Base-by-base conservation (phyloP, 1,139 yeast species). In the Barnettozyma hawaiiensis region DNA sequence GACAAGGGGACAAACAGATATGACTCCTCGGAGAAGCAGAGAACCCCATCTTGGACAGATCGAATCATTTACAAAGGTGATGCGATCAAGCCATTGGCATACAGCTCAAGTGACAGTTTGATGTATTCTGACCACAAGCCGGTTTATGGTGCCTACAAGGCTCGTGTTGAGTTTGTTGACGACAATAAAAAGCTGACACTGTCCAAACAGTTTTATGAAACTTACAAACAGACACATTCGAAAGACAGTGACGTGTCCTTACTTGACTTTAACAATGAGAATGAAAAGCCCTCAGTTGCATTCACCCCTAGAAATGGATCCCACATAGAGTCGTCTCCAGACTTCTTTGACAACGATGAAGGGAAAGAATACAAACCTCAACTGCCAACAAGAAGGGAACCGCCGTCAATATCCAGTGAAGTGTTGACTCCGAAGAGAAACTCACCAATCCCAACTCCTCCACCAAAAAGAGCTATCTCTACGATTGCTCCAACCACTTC, bases 31-130 rank as follows among this genome's bases (percentile, higher is more conserved):
- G 97, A 90, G 58, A 92, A 92, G 62, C 92, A 84, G 54, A 75
- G 98, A 53, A 79, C 87, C 1, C 98, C 98, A 1, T 92, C 97
- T 0, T 92, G 98, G 98, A 90, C 97, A 8, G 98, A 92, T 62
- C 71, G 97, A 60, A 78, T 87, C 35, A 71, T 89, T 42, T 85
- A 73, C 58, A 70, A 75, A 35, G 81, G 85, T 31, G 66, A 67
- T n/a, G 61, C 63, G 5, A 57, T 83, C 22, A 61, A 65, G 31
- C 86, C 83, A 40, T 58, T 78, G 47, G 77, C 76, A 40, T 85
- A 85, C 56, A 73, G 76, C 45, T 72, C 78, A 21, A 73, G 76
- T 2, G 72, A 73, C 63, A 19, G 42, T 5, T 64, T 86, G n/a
- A 63, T 65, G 32, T 68, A 80, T 32, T 87, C 97, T 47, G 98